Evolutionary conservation across 2,329 filamentous ascomycete genomes (phyloP).

Genomic region (Alternaria arbusti): DNA sequence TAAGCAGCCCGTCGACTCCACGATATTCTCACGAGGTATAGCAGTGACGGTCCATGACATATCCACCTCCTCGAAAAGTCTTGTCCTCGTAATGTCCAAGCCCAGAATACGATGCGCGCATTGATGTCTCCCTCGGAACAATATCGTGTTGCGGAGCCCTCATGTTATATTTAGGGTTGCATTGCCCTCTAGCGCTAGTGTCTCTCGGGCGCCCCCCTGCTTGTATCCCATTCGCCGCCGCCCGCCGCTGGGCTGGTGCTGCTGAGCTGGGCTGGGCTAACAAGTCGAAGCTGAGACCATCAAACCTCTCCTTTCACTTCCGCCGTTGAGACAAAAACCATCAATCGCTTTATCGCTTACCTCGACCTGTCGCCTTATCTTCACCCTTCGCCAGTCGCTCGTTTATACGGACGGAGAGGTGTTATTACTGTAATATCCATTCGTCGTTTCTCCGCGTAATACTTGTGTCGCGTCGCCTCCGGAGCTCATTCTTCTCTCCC

Average conservation of each 20-base stretch:
- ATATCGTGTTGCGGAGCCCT: conserved; percentile 12
- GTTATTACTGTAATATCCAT: neutral
- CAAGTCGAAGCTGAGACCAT: conserved; percentile 8
- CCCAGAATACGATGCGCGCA: conserved; percentile 1
- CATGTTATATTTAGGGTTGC: conserved; percentile 15
- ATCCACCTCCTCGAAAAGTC: neutral
- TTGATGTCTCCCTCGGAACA: neutral
- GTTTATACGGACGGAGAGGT: conserved; percentile 38
- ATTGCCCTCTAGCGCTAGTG: conserved; percentile 3
- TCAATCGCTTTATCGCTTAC: conserved; percentile 22
- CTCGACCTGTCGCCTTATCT: conserved; percentile 4
- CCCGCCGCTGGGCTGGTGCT: conserved; percentile 1
- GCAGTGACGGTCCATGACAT: neutral
- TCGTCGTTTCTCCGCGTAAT: conserved; percentile 18
- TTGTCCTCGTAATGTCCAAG: neutral
- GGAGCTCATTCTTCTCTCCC: conserved; percentile 21
- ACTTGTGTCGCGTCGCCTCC: conserved; percentile 21
- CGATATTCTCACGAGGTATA: neutral
- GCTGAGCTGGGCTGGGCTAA: neutral
- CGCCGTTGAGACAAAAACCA: conserved; percentile 2
- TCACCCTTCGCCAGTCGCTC: conserved; percentile 45
- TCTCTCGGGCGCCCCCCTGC: neutral
- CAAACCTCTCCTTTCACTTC: conserved; percentile 12
- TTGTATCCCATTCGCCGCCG: conserved; percentile 2
- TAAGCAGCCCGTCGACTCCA: neutral